phyloP scores from a whole-genome alignment of 2,329 filamentous ascomycete species.

The Pseudogymnoascus sp. region DNA sequence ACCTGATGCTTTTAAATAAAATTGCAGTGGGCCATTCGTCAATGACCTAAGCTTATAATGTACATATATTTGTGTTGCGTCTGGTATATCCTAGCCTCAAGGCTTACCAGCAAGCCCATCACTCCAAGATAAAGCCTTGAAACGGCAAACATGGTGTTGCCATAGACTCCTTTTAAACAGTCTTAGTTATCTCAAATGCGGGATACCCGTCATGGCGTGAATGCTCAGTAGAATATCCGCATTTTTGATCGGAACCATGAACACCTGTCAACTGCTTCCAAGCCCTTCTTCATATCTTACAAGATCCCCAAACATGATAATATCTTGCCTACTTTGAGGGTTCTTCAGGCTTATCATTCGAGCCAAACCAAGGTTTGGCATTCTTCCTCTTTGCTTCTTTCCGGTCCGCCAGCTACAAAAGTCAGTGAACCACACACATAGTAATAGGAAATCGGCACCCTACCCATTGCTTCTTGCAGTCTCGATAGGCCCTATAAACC shows the following conservation, averaged over 20 bases:
- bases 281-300: neutral
- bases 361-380: slow-evolving; percentile 22
- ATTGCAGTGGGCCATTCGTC: neutral
- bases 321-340: neutral
- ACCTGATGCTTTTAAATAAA: neutral
- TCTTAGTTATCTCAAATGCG: neutral
- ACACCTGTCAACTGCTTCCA: neutral
- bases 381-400: slow-evolving; percentile 37
- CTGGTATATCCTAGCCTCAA: neutral
- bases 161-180: neutral
- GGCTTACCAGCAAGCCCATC: neutral
- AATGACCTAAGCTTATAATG: neutral
- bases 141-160: neutral
- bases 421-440: neutral
- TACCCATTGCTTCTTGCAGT: slow-evolving; percentile 95
- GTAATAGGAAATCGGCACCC: slow-evolving; percentile 22
- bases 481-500: slow-evolving; percentile 67
- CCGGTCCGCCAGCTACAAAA: slow-evolving; percentile 35
- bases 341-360: slow-evolving; percentile 1
- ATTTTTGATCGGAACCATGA: neutral
- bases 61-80: neutral
- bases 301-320: neutral
- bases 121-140: neutral
- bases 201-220: neutral
- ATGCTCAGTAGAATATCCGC: neutral